Percentiles rank a stretch among this genome's conserved stretches.
Conservation (phyloP, 2,329 filamentous ascomycete genomes). For the Xylaria sp. region DNA sequence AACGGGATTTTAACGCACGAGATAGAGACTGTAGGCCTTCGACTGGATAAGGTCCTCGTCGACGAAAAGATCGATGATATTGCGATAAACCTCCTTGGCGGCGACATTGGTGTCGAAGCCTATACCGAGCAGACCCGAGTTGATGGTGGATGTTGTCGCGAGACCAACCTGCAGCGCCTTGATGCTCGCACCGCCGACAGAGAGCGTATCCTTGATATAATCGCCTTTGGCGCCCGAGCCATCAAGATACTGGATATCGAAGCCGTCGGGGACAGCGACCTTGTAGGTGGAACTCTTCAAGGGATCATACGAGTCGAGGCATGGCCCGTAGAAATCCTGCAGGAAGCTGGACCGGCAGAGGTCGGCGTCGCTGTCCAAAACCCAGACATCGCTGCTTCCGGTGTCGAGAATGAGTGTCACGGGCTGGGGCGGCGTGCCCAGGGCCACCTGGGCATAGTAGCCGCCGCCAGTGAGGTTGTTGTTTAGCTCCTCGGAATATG, state of each 20-base stretch:
- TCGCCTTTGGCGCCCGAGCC: conserved; percentile 48
- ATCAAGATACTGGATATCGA: conserved; percentile 59
- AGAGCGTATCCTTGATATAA: conserved; percentile 53
- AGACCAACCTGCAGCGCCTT: conserved; percentile 51
- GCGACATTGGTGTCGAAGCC: conserved; percentile 50
- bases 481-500: conserved; percentile 37
- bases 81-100: conserved; percentile 41
- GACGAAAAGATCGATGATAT: conserved; percentile 61
- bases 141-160: conserved; percentile 43
- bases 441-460: conserved; percentile 52
- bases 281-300: conserved; percentile 45
- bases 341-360: conserved; percentile 36
- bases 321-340: conserved; percentile 35
- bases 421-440: conserved; percentile 54
- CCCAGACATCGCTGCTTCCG: conserved; percentile 59
- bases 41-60: conserved; percentile 55
- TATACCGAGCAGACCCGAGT: conserved; percentile 54
- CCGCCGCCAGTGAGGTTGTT: conserved; percentile 52
- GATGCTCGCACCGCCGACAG: conserved; percentile 46
- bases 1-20: conserved; percentile 33
- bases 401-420: conserved; percentile 55
- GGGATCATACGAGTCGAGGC: conserved; percentile 41
- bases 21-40: conserved; percentile 65
- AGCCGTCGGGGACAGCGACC: conserved; percentile 39
- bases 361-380: conserved; percentile 38